phyloP scores from a whole-genome alignment of 2,329 filamentous ascomycete genomes.

The Sarocladium kiliense region DNA sequence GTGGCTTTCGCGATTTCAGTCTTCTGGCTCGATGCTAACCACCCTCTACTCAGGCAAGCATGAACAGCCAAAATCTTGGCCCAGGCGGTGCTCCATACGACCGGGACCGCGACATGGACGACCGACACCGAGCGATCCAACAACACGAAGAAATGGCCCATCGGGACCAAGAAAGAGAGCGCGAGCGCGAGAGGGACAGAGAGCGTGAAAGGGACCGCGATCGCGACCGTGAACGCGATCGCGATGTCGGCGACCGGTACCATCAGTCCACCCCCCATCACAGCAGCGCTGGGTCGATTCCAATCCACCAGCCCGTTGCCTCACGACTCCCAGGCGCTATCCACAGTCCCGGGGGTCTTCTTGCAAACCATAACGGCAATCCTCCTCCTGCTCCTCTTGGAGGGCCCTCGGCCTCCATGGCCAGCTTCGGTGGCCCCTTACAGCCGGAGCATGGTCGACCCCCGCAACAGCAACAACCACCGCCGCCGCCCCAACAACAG shows the following conservation, averaged over 20 bases:
- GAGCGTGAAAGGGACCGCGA: slow-evolving; percentile 55
- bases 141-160: slow-evolving; percentile 43
- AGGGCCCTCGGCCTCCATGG: slow-evolving; percentile 44
- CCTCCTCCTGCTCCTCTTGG: slow-evolving; percentile 33
- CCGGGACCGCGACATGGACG: slow-evolving; percentile 44
- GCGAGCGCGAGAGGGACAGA: slow-evolving; percentile 60
- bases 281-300: slow-evolving; percentile 80
- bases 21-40: not conserved
- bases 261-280: slow-evolving; percentile 65
- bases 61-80: slow-evolving; percentile 42
- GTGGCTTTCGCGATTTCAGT: not conserved
- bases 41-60: slow-evolving; percentile 20
- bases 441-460: slow-evolving; percentile 47
- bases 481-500: slow-evolving; percentile 17
- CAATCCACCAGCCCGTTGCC: slow-evolving; percentile 91
- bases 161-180: slow-evolving; percentile 39
- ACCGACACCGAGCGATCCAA: slow-evolving; percentile 40
- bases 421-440: slow-evolving; percentile 50
- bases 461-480: slow-evolving; percentile 40
- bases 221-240: slow-evolving; percentile 56
- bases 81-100: slow-evolving; percentile 37
- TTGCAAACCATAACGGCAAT: slow-evolving; percentile 65
- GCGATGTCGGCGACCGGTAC: slow-evolving; percentile 64
- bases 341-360: slow-evolving; percentile 84
- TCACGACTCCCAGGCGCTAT: slow-evolving; percentile 75